Evolutionary conservation across 306 rosid genomes (phyloP).

Genomic region (Purshia tridentata): DNA sequence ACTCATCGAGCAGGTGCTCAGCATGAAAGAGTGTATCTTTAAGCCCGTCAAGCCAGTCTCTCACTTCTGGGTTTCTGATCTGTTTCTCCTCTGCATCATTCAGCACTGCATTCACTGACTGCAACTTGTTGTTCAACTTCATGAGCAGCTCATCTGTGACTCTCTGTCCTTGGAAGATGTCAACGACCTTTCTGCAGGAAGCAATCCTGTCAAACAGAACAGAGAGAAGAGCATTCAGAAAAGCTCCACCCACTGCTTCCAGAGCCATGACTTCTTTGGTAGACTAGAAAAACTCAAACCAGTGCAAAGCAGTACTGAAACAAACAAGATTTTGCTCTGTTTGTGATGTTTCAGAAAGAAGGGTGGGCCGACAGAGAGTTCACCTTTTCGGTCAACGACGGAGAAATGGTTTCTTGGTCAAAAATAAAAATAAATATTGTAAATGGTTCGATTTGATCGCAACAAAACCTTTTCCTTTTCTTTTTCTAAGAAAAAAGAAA

Average conservation of each 20-base stretch:
- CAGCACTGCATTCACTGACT: neutral
- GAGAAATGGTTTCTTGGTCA: too few species aligned
- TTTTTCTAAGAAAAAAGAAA: too few species aligned
- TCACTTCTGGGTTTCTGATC: neutral
- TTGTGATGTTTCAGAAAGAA: too few species aligned
- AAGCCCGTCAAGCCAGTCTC: slow-evolving; percentile 6
- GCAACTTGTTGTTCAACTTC: neutral
- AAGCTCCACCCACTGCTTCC: slow-evolving; percentile 9
- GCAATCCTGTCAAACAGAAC: slow-evolving; percentile 16
- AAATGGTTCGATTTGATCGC: too few species aligned
- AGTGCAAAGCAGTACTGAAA: too few species aligned
- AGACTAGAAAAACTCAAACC: neutral
- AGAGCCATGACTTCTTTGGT: neutral
- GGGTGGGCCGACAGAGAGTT: too few species aligned
- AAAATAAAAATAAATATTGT: too few species aligned
- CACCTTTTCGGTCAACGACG: too few species aligned
- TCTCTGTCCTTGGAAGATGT: neutral
- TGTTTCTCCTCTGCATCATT: slow-evolving; percentile 23
- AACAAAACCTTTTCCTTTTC: too few species aligned
- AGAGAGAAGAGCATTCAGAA: slow-evolving; percentile 16
- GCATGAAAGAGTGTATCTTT: slow-evolving; percentile 16
- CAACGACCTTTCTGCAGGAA: neutral
- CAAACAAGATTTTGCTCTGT: too few species aligned
- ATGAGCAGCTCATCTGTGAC: too few species aligned
- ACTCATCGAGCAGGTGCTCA: slow-evolving; percentile 16